Conservation (phyloP, 2,329 filamentous ascomycete species). For the Fusarium decemcellulare region DNA sequence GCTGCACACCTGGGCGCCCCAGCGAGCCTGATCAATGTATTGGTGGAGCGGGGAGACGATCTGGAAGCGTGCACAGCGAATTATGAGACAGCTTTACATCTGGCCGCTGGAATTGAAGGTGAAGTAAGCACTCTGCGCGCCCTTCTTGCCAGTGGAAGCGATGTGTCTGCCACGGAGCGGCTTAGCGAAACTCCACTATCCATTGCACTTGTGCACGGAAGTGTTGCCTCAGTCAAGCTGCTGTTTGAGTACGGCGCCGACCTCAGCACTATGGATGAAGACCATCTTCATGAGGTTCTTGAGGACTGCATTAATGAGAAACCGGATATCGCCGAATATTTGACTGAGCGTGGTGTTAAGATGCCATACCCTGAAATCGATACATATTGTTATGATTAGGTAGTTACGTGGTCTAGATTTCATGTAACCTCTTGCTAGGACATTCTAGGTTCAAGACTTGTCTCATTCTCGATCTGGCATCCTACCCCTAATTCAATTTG, state of each 20-base stretch:
- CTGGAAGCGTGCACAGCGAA: background rate
- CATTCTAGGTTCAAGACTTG: no score
- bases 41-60: background rate
- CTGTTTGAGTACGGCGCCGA: slow-evolving; percentile 14
- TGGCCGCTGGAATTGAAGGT: slow-evolving; percentile 2
- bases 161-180: slow-evolving; percentile 4
- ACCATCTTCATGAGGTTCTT: slow-evolving; percentile 8
- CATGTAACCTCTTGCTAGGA: no score
- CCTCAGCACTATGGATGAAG: background rate
- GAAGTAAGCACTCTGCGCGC: background rate
- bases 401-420: no score
- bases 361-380: no score
- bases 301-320: background rate
- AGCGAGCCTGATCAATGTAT: background rate
- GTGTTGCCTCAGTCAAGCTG: slow-evolving; percentile 2
- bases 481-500: no score
- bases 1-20: slow-evolving; percentile 4
- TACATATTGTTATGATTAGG: no score
- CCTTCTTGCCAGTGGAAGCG: background rate
- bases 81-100: slow-evolving; percentile 6
- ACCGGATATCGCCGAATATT: background rate
- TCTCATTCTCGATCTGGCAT: no score
- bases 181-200: slow-evolving; percentile 2
- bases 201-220: background rate
- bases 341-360: background rate